A percentile compares a stretch with the other conserved stretches of the same genome.
Conservation (phyloP, 2,329 filamentous ascomycete species). For the Neurospora crassa region DNA sequence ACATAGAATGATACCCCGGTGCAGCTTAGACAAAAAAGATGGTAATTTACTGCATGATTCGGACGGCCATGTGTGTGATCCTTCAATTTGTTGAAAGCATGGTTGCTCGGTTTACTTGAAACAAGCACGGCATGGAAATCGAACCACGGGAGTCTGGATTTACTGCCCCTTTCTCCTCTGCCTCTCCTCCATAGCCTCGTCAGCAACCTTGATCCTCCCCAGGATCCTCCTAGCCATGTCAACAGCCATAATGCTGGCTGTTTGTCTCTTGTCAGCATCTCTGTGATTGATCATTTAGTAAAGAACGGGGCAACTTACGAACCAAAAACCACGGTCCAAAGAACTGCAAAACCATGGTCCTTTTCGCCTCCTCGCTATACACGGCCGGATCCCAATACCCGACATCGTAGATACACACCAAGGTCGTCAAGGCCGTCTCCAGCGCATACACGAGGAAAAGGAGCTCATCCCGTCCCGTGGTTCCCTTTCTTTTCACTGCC, state of each 20-base stretch:
- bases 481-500: constrained; percentile 19
- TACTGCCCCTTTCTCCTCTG: constrained; percentile 38
- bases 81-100: neutral
- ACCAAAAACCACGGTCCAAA: constrained; percentile 43
- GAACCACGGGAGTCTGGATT: neutral
- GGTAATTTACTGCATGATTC: neutral
- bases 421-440: constrained; percentile 41
- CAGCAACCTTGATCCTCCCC: constrained; percentile 27
- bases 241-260: constrained; percentile 39
- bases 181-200: constrained; percentile 23
- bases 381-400: constrained; percentile 37
- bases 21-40: neutral
- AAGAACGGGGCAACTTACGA: constrained; percentile 32
- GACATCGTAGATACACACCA: constrained; percentile 41
- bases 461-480: constrained; percentile 35
- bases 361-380: constrained; percentile 35
- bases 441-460: constrained; percentile 41
- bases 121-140: neutral
- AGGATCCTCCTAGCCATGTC: constrained; percentile 48
- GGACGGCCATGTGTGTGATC: neutral
- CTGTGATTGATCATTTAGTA: neutral
- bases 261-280: neutral
- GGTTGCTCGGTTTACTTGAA: neutral
- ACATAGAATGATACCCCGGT: neutral
- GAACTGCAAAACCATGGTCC: constrained; percentile 35